Evolutionary conservation across 73 alveolate genomes (phyloP).

Genomic region (Symbiodinium natans): DNA sequence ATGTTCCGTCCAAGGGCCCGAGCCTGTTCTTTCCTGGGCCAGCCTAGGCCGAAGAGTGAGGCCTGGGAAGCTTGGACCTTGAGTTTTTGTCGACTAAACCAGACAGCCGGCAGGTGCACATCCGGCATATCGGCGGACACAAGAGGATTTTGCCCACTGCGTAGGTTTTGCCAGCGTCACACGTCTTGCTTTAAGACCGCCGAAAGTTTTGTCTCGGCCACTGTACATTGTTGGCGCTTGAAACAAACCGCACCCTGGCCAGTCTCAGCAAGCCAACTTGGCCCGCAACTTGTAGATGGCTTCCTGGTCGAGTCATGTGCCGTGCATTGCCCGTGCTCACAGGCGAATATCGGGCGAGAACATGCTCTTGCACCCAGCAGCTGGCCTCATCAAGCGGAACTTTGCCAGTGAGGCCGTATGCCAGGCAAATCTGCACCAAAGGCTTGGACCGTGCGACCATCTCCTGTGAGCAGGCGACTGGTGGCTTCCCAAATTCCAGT

Average conservation of each 20-base stretch:
- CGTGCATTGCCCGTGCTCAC: not conserved
- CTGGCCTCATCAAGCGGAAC: slow-evolving; percentile 41
- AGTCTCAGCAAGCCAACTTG: not conserved
- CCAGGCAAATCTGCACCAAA: slow-evolving; percentile 68
- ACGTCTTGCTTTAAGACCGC: not conserved
- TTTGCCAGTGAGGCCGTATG: slow-evolving; percentile 50
- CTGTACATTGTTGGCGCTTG: no score
- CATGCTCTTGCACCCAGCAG: no score
- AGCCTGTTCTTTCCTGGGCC: no score
- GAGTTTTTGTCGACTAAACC: no score
- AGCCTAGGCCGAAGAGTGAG: no score
- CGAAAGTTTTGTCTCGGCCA: not conserved
- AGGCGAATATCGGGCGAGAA: not conserved
- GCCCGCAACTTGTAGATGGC: not conserved
- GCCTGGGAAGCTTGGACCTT: no score
- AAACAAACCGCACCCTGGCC: no score
- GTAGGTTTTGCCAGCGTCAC: not conserved
- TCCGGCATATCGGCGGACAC: no score
- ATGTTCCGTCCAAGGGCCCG: no score
- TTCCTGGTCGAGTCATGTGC: not conserved
- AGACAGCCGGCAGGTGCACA: no score
- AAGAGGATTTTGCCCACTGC: no score
- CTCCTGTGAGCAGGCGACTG: not conserved
- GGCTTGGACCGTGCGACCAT: slow-evolving; percentile 57
- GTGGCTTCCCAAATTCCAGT: no score